Evolutionary conservation across 495 filamentous ascomycete genomes (phyloP).

Genomic region (Geoglossum glabrum): DNA sequence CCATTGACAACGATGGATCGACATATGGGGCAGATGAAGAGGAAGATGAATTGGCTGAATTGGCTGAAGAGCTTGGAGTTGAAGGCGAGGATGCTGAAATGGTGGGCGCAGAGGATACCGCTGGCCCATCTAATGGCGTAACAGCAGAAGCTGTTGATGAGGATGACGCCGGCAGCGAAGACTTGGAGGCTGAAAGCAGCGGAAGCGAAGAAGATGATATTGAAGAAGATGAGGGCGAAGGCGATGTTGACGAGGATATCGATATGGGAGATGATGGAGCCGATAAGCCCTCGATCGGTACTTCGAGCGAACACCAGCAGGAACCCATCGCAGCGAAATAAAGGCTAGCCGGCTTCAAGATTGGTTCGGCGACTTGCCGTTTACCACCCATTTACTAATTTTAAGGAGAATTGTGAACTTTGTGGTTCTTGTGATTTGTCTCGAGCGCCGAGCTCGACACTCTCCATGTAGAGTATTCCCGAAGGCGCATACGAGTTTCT

Average conservation of each 20-base stretch:
- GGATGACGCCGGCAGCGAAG: constrained; percentile 45
- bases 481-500: neutral
- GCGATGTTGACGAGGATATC: constrained; percentile 58
- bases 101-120: constrained; percentile 46
- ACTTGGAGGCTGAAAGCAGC: constrained; percentile 83
- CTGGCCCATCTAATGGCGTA: constrained; percentile 12
- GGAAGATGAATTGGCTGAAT: constrained; percentile 42
- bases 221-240: constrained; percentile 40
- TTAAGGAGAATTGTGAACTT: neutral
- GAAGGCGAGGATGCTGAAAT: constrained; percentile 59
- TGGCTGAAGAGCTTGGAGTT: constrained; percentile 20
- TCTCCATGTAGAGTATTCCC: neutral
- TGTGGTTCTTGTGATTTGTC: neutral
- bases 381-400: neutral
- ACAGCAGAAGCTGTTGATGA: neutral
- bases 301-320: neutral
- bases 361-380: neutral
- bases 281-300: neutral
- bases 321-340: neutral
- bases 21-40: constrained; percentile 77
- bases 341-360: neutral
- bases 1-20: constrained; percentile 58
- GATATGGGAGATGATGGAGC: constrained; percentile 49
- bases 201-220: constrained; percentile 75
- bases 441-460: neutral